These are phyloP conservation scores for Trichophyton mentagrophytes DNA, from an alignment of 2,329 filamentous ascomycete genomes.

Conservation along the genomic window DNA sequence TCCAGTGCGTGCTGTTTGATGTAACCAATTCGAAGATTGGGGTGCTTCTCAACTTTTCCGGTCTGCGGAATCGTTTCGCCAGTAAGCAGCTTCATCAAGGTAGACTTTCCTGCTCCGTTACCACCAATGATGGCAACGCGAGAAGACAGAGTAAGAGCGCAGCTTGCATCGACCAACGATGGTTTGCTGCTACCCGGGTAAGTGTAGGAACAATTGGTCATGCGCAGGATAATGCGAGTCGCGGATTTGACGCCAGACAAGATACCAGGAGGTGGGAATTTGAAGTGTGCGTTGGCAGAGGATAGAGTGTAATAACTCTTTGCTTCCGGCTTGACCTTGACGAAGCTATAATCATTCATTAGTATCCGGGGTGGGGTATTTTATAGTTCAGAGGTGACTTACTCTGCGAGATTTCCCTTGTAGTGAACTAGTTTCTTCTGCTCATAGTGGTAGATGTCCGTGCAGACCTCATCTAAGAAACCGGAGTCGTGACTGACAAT, in stretches of 20 bases:
- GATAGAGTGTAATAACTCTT: slow-evolving; percentile 98
- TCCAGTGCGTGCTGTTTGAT: slow-evolving; percentile 99
- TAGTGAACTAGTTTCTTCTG: slow-evolving; percentile 71
- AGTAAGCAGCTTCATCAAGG: slow-evolving; percentile 91
- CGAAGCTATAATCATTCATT: slow-evolving; percentile 43
- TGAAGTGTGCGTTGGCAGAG: slow-evolving; percentile 80
- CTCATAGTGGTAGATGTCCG: slow-evolving; percentile 98
- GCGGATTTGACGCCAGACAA: slow-evolving; percentile 88
- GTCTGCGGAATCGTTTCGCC: slow-evolving; percentile 73
- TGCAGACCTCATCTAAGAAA: slow-evolving; percentile 94
- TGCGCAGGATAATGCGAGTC: slow-evolving; percentile 87
- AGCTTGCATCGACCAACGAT: slow-evolving; percentile 76
- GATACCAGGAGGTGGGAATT: slow-evolving; percentile 93
- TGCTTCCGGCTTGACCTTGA: slow-evolving; percentile 79
- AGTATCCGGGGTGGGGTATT: slow-evolving; percentile 3
- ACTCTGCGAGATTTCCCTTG: slow-evolving; percentile 38
- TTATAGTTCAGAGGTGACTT: slow-evolving; percentile 9
- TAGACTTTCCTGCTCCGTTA: slow-evolving; percentile 97
- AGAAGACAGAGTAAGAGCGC: slow-evolving; percentile 75
- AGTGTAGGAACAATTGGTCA: slow-evolving; percentile 83
- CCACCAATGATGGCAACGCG: slow-evolving; percentile 92
- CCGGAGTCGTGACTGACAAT: slow-evolving; percentile 98
- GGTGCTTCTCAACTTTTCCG: slow-evolving; percentile 93
- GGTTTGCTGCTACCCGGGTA: slow-evolving; percentile 84
- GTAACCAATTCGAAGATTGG: slow-evolving; percentile 96